phyloP scores from a whole-genome alignment of 2,329 filamentous ascomycete genomes.

The Colletotrichum sp. region DNA sequence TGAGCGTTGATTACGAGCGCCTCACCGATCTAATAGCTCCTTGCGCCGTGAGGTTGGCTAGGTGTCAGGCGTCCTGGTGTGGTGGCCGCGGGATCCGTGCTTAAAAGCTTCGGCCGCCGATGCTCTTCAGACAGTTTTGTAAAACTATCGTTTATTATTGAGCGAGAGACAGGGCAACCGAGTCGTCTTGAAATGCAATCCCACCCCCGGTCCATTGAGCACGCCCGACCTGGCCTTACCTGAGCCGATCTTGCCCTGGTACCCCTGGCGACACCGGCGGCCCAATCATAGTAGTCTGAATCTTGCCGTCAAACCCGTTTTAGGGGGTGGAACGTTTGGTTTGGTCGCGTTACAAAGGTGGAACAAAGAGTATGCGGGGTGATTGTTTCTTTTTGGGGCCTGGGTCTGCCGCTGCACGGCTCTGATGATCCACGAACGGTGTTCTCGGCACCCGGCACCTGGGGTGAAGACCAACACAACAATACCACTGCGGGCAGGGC shows the following conservation, averaged over 20 bases:
- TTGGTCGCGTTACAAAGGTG: slow-evolving; percentile 12
- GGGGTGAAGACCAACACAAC: neutral
- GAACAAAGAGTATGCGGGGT: neutral
- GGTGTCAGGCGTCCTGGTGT: neutral
- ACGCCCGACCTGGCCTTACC: neutral
- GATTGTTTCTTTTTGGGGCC: neutral
- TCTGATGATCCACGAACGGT: neutral
- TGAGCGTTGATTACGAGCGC: neutral
- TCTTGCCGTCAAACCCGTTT: slow-evolving; percentile 6
- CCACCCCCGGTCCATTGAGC: neutral
- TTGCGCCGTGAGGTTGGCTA: neutral
- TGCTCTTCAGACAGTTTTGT: neutral
- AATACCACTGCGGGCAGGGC: neutral
- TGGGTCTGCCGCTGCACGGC: neutral
- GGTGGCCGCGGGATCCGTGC: slow-evolving; percentile 3
- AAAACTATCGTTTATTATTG: neutral
- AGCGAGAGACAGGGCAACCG: neutral
- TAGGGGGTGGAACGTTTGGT: neutral
- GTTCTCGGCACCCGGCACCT: slow-evolving; percentile 1
- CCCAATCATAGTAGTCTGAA: neutral
- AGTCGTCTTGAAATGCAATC: neutral
- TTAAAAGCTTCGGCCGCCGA: neutral
- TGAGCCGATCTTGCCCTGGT: neutral
- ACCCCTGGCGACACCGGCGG: neutral
- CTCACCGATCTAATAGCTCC: neutral